A percentile compares a stretch with the other conserved stretches of the same genome.
Conservation (phyloP, 441 rosid genomes). For the Gossypium davidsonii region DNA sequence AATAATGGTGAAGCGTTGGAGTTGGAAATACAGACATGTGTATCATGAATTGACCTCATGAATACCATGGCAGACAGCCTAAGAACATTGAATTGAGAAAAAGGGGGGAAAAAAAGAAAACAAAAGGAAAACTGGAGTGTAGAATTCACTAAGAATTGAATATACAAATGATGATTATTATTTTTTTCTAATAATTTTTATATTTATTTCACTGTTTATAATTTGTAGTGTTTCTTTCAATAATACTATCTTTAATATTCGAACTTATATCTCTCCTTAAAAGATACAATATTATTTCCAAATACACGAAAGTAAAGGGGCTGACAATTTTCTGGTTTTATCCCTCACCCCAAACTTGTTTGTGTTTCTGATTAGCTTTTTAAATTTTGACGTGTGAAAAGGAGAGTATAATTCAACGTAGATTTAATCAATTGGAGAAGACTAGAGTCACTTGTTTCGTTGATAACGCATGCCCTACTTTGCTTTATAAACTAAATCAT, state of each 20-base stretch:
- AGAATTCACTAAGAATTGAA: neutral
- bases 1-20: neutral
- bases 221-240: too few relatives aligned
- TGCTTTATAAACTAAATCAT: neutral
- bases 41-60: neutral
- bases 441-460: neutral
- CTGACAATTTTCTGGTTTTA: too few relatives aligned
- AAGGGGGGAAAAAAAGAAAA: neutral
- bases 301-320: too few relatives aligned
- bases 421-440: neutral
- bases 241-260: too few relatives aligned
- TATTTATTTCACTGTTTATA: too few relatives aligned
- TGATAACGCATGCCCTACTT: neutral
- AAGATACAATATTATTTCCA: too few relatives aligned
- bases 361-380: too few relatives aligned
- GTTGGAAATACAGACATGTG: neutral
- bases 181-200: neutral
- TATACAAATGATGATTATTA: neutral
- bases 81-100: neutral
- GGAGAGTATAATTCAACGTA: neutral
- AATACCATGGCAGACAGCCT: constrained; percentile 13
- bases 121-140: neutral
- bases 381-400: neutral
- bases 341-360: too few relatives aligned
- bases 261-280: too few relatives aligned